A percentile compares a stretch with the other conserved stretches of the same genome.
Evolutionary conservation across 139 green algal species (phyloP).

Genomic region (Volvox reticuliferus): DNA sequence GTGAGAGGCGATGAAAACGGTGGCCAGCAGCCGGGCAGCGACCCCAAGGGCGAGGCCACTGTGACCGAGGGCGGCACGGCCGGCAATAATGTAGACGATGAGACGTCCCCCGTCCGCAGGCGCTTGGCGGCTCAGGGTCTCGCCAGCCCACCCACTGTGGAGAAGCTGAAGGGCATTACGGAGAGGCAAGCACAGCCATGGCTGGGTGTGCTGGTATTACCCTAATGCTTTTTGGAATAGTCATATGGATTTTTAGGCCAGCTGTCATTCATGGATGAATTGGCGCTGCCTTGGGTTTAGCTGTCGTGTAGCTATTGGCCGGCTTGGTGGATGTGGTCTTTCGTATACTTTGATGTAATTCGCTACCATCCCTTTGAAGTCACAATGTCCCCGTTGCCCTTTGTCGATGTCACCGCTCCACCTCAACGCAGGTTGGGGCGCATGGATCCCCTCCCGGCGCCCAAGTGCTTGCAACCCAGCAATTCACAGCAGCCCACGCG

Average conservation of each 20-base stretch:
- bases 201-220: no score
- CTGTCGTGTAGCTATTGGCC: no score
- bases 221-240: no score
- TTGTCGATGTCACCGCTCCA: background rate
- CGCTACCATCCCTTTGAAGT: no score
- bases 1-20: background rate
- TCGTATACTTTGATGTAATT: no score
- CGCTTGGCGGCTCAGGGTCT: constrained; percentile 32
- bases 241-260: no score
- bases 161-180: background rate
- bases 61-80: background rate
- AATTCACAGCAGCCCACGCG: background rate
- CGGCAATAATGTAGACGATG: background rate
- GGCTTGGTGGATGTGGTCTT: background rate
- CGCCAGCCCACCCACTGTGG: constrained; percentile 12
- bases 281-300: no score
- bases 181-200: background rate
- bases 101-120: constrained; percentile 16
- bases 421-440: constrained; percentile 15
- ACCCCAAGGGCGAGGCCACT: background rate
- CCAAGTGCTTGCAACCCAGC: constrained; percentile 6
- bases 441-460: background rate
- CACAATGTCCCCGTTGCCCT: no score
- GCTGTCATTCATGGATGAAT: no score
- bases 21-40: background rate